These are phyloP conservation scores for Talaromyces amestolkiae DNA, from an alignment of 2,329 filamentous ascomycete genomes.

Conservation along the genomic window DNA sequence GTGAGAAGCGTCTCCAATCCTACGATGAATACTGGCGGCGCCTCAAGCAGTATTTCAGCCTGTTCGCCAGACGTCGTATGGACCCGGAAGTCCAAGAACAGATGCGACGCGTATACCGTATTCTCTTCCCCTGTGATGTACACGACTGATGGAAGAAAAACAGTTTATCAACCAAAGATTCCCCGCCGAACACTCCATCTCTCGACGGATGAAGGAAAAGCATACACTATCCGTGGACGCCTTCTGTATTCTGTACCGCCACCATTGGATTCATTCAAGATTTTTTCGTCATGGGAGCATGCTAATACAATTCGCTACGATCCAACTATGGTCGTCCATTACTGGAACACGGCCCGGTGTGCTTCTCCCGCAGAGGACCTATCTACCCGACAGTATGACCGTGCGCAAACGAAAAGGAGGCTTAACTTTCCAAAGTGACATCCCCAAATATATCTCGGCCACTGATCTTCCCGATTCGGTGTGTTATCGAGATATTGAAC, in stretches of 20 bases:
- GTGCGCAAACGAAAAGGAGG: slow-evolving; percentile 21
- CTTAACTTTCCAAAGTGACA: slow-evolving; percentile 25
- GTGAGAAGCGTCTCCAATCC: slow-evolving; percentile 25
- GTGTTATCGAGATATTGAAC: slow-evolving; percentile 28
- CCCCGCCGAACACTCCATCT: slow-evolving; percentile 23
- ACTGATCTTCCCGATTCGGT: slow-evolving; percentile 25
- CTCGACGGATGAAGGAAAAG: slow-evolving; percentile 24
- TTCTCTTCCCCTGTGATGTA: slow-evolving; percentile 2
- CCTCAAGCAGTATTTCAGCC: slow-evolving; percentile 25
- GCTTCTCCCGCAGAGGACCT: slow-evolving; percentile 25
- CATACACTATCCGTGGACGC: slow-evolving; percentile 25
- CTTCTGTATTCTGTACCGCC: slow-evolving; percentile 25
- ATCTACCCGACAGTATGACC: slow-evolving; percentile 16
- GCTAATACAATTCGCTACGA: slow-evolving; percentile 24
- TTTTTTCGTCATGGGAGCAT: slow-evolving; percentile 27
- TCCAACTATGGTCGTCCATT: slow-evolving; percentile 28
- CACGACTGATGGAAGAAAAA: neutral
- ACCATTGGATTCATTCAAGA: slow-evolving; percentile 28
- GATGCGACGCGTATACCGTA: slow-evolving; percentile 25
- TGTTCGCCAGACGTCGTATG: slow-evolving; percentile 25
- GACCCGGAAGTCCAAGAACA: slow-evolving; percentile 24
- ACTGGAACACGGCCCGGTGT: slow-evolving; percentile 25
- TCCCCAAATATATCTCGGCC: slow-evolving; percentile 24
- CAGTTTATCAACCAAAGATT: slow-evolving; percentile 11
- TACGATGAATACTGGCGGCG: slow-evolving; percentile 29